Percentiles rank a stretch among this genome's conserved stretches.
phyloP scores from a whole-genome alignment of 257 asterid genomes.

The Fraxinus excelsior region DNA sequence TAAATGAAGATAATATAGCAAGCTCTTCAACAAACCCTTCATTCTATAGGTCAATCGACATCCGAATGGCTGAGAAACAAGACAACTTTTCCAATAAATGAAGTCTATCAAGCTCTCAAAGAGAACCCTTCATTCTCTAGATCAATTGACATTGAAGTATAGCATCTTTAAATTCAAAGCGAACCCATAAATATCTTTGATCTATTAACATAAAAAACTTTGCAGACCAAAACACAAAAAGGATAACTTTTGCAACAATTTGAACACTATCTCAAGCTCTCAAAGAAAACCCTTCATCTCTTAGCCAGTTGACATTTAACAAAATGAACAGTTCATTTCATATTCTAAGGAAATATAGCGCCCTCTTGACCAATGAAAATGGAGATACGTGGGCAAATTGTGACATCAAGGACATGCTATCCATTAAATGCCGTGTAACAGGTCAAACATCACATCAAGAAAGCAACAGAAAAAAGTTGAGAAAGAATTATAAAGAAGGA shows the following conservation, averaged over 20 bases:
- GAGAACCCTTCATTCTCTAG: background rate
- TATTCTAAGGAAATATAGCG: conserved; percentile 22
- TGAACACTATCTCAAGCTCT: conserved; percentile 15
- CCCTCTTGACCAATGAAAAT: conserved; percentile 39
- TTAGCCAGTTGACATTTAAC: background rate
- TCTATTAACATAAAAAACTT: background rate
- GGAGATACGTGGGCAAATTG: conserved; percentile 31
- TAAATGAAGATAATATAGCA: too few species aligned
- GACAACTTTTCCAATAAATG: background rate
- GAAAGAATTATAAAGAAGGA: conserved; percentile 43
- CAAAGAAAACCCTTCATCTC: background rate
- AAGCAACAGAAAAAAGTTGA: conserved; percentile 38
- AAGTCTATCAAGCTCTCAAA: background rate
- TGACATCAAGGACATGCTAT: conserved; percentile 37
- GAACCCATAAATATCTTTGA: background rate
- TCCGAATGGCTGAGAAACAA: background rate
- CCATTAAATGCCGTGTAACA: conserved; percentile 40
- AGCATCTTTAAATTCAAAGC: background rate
- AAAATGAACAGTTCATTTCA: conserved; percentile 13
- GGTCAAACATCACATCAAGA: conserved; percentile 50
- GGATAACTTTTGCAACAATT: background rate
- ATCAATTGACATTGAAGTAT: background rate
- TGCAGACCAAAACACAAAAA: background rate
- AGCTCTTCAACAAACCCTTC: background rate
- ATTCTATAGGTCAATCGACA: background rate